phyloP scores from a whole-genome alignment of 257 asterid genomes.

The Fraxinus anomala region DNA sequence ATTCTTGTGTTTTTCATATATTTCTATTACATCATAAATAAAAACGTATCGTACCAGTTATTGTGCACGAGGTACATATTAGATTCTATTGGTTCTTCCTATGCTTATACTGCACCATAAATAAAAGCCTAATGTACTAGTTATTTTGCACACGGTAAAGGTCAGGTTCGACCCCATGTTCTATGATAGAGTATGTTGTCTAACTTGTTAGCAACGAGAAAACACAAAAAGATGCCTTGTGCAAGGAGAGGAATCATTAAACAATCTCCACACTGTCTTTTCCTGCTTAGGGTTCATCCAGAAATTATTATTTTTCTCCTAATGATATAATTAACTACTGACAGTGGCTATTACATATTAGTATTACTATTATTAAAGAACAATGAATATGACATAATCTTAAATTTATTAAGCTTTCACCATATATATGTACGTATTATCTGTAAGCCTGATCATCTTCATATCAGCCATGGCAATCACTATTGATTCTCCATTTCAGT shows the following conservation, averaged over 20 bases:
- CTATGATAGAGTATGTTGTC: neutral
- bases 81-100: no score
- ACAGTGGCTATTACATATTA: neutral
- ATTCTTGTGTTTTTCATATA: no score
- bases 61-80: no score
- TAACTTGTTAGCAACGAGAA: neutral
- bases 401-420: neutral
- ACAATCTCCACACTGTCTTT: neutral
- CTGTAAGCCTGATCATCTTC: neutral
- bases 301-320: neutral
- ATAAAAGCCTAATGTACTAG: no score
- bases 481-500: neutral
- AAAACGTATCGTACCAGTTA: no score
- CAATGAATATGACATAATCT: neutral
- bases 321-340: neutral
- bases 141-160: no score
- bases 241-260: neutral
- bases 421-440: neutral
- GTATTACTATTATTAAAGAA: neutral
- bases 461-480: slow-evolving; percentile 16
- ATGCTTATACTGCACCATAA: no score
- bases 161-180: neutral
- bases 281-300: neutral
- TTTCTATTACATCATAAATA: no score
- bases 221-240: neutral